These are phyloP conservation scores for Aspergillus kassunensis DNA, from an alignment of 495 filamentous ascomycete genomes.

Conservation along the genomic window DNA sequence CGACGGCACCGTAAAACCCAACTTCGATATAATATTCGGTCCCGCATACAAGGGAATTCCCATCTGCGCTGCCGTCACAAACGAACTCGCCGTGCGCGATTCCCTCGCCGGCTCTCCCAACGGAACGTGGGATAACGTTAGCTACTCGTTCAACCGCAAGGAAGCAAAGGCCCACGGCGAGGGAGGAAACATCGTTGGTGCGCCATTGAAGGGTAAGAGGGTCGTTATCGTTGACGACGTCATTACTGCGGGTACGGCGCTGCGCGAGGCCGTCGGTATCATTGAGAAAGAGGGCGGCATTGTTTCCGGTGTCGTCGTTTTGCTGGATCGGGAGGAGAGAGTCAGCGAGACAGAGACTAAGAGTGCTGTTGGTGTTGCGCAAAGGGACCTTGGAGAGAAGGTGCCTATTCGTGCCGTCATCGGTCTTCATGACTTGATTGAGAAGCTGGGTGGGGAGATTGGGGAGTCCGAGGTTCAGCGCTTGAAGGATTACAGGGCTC, in stretches of 20 bases:
- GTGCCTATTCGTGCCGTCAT: conserved; percentile 48
- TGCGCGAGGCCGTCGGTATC: conserved; percentile 83
- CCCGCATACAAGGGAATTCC: conserved; percentile 97
- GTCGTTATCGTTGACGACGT: conserved; percentile 94
- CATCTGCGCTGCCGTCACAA: conserved; percentile 67
- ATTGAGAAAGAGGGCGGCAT: conserved; percentile 76
- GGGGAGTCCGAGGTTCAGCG: conserved; percentile 60
- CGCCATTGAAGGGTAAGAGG: conserved; percentile 72
- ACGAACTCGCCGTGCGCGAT: conserved; percentile 64
- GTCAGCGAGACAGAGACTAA: conserved; percentile 51
- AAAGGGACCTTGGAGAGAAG: conserved; percentile 54
- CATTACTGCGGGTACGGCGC: conserved; percentile 89
- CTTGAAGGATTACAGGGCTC: conserved; percentile 73
- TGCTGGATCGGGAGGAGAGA: conserved; percentile 85
- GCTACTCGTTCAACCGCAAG: conserved; percentile 91
- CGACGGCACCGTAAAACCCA: conserved; percentile 22
- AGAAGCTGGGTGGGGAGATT: conserved; percentile 45
- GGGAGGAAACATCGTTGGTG: conserved; percentile 86
- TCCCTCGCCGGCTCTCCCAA: conserved; percentile 27
- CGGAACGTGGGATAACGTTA: conserved; percentile 46
- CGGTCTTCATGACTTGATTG: conserved; percentile 74
- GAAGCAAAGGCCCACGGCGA: conserved; percentile 94
- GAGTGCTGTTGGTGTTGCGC: conserved; percentile 77
- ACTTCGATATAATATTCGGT: conserved; percentile 50
- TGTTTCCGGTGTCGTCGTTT: conserved; percentile 79